Conservation (phyloP, 306 rosid species). For the Ochetophila trinervis region DNA sequence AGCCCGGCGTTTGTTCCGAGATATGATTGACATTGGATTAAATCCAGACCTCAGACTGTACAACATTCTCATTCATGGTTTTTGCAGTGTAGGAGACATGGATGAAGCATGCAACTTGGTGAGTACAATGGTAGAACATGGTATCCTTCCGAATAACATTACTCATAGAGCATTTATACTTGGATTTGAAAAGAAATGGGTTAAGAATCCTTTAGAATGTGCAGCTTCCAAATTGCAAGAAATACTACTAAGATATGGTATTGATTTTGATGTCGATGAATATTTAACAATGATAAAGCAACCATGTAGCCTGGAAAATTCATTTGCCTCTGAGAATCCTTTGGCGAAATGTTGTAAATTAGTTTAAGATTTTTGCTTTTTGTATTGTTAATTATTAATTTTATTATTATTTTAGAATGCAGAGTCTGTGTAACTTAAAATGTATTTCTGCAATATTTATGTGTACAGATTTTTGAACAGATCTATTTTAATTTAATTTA, state of each 20-base stretch:
- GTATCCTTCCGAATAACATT: conserved; percentile 31
- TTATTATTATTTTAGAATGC: too few relatives aligned
- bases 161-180: conserved; percentile 29
- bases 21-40: conserved; percentile 35
- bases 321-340: background rate
- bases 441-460: background rate
- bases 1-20: conserved; percentile 31
- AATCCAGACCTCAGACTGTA: conserved; percentile 31
- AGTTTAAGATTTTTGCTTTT: too few relatives aligned
- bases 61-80: conserved; percentile 38
- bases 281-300: conserved; percentile 11
- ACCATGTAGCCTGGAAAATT: background rate
- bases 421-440: too few relatives aligned
- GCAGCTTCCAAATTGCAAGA: conserved; percentile 34
- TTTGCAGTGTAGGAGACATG: conserved; percentile 35
- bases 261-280: conserved; percentile 1
- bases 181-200: conserved; percentile 29
- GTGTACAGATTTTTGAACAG: background rate
- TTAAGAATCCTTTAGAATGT: conserved; percentile 17
- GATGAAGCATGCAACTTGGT: conserved; percentile 34
- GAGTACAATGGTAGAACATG: conserved; percentile 29
- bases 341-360: background rate
- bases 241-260: conserved; percentile 21
- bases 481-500: background rate
- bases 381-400: too few relatives aligned